A percentile compares a stretch with the other conserved stretches of the same genome.
These are phyloP conservation scores for Prunus salicina DNA, from an alignment of 306 rosid genomes.

Conservation along the genomic window DNA sequence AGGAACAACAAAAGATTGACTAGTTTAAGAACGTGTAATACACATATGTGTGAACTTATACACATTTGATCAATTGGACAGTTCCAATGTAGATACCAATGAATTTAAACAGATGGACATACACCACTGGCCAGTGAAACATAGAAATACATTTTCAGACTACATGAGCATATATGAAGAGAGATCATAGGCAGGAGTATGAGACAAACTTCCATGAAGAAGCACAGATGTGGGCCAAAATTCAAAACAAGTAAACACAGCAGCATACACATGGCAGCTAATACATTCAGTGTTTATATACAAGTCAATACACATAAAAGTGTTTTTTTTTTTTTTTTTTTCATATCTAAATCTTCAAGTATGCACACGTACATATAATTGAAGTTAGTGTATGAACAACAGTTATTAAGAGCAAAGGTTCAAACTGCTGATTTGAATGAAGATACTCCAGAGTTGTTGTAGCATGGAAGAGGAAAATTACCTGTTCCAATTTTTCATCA, in stretches of 20 bases:
- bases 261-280: not conserved
- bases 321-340: too few species aligned
- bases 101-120: not conserved
- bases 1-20: not conserved
- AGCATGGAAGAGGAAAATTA: slow-evolving; percentile 13
- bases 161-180: not conserved
- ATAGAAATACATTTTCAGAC: not conserved
- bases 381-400: not conserved
- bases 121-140: not conserved
- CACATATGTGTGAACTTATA: not conserved
- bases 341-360: not conserved
- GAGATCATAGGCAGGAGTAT: not conserved
- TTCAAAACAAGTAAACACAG: not conserved
- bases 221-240: not conserved
- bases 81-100: not conserved
- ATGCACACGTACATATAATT: not conserved
- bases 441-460: not conserved
- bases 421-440: not conserved
- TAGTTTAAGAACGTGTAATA: not conserved
- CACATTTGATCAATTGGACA: not conserved
- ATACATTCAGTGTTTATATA: not conserved
- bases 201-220: not conserved
- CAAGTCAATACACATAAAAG: not conserved
- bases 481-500: slow-evolving; percentile 71
- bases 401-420: not conserved